These are phyloP conservation scores for Alternaria ethzedia DNA, from an alignment of 2,329 filamentous ascomycete species.

Conservation along the genomic window DNA sequence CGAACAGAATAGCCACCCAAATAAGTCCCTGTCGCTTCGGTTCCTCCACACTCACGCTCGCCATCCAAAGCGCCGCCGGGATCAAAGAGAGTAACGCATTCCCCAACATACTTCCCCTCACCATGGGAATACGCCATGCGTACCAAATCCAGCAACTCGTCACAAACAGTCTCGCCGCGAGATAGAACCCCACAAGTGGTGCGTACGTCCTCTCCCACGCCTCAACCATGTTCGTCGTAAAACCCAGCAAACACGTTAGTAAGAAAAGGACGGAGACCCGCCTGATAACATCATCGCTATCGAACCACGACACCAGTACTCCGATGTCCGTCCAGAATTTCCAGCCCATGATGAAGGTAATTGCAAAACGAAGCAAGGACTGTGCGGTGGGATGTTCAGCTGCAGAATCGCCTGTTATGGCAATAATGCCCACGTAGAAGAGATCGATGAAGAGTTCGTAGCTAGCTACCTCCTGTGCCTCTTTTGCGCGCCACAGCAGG, in stretches of 20 bases:
- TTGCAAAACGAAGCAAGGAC: constrained; percentile 64
- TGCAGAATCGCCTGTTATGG: constrained; percentile 67
- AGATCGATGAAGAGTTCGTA: constrained; percentile 72
- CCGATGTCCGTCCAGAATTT: constrained; percentile 69
- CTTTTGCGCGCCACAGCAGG: constrained; percentile 66
- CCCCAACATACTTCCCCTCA: constrained; percentile 62
- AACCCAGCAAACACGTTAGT: constrained; percentile 66
- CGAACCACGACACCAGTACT: constrained; percentile 66
- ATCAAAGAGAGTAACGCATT: constrained; percentile 55
- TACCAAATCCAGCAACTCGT: constrained; percentile 57
- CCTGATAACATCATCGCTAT: constrained; percentile 66
- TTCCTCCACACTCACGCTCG: constrained; percentile 62
- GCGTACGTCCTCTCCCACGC: constrained; percentile 62
- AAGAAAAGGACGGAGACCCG: constrained; percentile 66
- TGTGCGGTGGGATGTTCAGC: constrained; percentile 62
- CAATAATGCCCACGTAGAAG: constrained; percentile 69
- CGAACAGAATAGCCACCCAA: constrained; percentile 62
- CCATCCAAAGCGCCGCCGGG: constrained; percentile 65
- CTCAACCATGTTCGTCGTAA: constrained; percentile 68
- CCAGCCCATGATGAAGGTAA: constrained; percentile 68
- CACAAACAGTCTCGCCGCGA: constrained; percentile 62
- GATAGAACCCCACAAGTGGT: constrained; percentile 66
- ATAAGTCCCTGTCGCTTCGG: constrained; percentile 63
- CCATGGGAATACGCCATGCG: constrained; percentile 62
- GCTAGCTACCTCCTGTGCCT: constrained; percentile 65